Evolutionary conservation across 441 rosid genomes (phyloP), one percentile per base, ranked within the genome.

Genomic region (Mallotus japonicus): DNA sequence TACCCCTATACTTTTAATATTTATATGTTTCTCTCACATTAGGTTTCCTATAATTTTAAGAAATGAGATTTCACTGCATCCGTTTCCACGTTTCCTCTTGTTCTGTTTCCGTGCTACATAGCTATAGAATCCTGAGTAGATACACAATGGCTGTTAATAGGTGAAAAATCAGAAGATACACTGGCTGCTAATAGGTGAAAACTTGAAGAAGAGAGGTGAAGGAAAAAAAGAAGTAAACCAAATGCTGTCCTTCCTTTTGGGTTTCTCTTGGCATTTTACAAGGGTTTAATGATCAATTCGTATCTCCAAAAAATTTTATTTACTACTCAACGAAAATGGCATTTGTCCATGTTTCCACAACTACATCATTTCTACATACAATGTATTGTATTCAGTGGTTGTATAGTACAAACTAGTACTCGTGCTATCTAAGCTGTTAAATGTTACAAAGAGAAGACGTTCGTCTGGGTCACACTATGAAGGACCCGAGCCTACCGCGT

Each of bases 401-500:
- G 9, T 46, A 22, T n/a, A 28, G 49, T 46, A 65, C 28, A 28
- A 66, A 28, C 40, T 32, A 53, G 61, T 32, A 17, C 71, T 14
- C 34, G 4, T 67, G 71, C 32, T 14, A 1, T 22, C 56, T 16
- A 17, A 70, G 57, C 56, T 28, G 61, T 20, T 34, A 37, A 61
- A 50, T 32, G 47, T 53, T 50, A 49, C 28, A 57, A 42, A 16
- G 10, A n/a, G 24, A 44, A 10, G 49, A 44, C 12, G 9, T 50
- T 50, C 17, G 1, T 15, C 55, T 19, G 56, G n/a, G 28, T 83
- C 76, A 85, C 12, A 83, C 77, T 32, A 85, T 79, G 75, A 75
- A 83, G 71, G 82, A 60, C 54, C 56, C 72, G 28, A 57, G 69
- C 62, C 66, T 69, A n/a, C 80, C 74, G 0, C 84, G 82, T 62